Evolutionary conservation across 2,329 filamentous ascomycete genomes (phyloP).

Genomic region (Cercospora nicotianae): DNA sequence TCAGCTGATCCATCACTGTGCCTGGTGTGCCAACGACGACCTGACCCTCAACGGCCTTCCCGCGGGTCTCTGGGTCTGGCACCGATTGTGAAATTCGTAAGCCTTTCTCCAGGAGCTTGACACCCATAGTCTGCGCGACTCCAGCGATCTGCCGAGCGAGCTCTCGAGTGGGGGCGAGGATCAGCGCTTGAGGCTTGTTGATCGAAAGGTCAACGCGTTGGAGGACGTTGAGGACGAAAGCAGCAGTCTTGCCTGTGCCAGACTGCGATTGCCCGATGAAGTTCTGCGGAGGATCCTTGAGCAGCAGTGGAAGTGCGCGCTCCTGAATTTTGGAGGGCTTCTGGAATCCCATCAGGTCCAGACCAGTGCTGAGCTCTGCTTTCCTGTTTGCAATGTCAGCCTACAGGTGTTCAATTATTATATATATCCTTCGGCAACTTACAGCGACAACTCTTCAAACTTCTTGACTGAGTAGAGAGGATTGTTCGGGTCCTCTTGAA

Average conservation of each 20-base stretch:
- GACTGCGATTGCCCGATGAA: constrained; percentile 99
- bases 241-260: constrained; percentile 95
- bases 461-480: constrained; percentile 81
- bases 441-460: constrained; percentile 87
- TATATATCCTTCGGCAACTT: constrained; percentile 43
- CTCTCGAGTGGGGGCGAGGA: constrained; percentile 90
- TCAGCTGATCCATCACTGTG: constrained; percentile 84
- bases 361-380: constrained; percentile 69
- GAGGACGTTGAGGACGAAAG: constrained; percentile 89
- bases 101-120: constrained; percentile 66
- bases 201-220: constrained; percentile 76
- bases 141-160: constrained; percentile 90
- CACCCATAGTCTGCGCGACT: constrained; percentile 79
- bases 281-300: constrained; percentile 82
- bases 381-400: constrained; percentile 43
- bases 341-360: constrained; percentile 79
- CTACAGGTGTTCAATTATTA: no score
- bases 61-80: constrained; percentile 70
- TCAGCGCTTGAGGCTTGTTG: constrained; percentile 77
- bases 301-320: constrained; percentile 83
- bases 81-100: constrained; percentile 79
- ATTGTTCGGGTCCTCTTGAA: constrained; percentile 82
- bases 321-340: constrained; percentile 99
- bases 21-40: constrained; percentile 92
- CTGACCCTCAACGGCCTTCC: constrained; percentile 68